Evolutionary conservation across 371 early-diverging fungal genomes (phyloP).

Genomic region (Scutellospora calospora): DNA sequence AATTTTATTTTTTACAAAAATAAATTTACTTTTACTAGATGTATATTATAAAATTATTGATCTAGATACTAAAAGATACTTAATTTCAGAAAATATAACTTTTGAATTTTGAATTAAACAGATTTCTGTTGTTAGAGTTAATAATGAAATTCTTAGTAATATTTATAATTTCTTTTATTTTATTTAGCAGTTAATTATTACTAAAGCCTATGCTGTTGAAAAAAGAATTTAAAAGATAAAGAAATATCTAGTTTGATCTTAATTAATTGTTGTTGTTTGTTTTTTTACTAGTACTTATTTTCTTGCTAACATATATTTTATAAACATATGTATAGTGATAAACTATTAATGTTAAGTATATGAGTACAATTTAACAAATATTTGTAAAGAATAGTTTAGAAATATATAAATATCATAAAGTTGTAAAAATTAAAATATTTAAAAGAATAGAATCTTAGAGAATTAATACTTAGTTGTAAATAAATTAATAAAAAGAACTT

Average conservation of each 20-base stretch:
- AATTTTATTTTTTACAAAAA: too few species aligned
- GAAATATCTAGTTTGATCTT: neutral
- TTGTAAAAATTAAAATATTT: neutral
- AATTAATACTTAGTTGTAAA: too few species aligned
- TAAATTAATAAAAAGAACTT: too few species aligned
- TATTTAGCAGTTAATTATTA: neutral
- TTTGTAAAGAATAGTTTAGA: neutral
- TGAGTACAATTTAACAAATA: neutral
- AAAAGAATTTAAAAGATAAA: neutral
- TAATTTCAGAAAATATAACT: neutral
- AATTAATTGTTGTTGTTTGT: constrained; percentile 14
- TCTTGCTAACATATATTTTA: neutral
- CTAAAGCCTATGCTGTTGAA: neutral
- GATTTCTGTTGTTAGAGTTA: constrained; percentile 2
- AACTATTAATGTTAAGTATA: neutral
- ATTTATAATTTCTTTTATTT: constrained; percentile 4
- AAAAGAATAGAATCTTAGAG: too few species aligned
- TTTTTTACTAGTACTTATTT: neutral
- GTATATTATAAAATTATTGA: constrained; percentile 4
- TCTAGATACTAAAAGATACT: neutral
- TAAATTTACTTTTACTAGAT: neutral
- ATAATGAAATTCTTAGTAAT: neutral
- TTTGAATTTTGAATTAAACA: constrained; percentile 14
- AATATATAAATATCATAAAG: neutral
- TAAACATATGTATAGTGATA: neutral